Evolutionary conservation across 306 rosid genomes (phyloP), one percentile per base, ranked within the genome.

Genomic region (Quillaja saponaria): DNA sequence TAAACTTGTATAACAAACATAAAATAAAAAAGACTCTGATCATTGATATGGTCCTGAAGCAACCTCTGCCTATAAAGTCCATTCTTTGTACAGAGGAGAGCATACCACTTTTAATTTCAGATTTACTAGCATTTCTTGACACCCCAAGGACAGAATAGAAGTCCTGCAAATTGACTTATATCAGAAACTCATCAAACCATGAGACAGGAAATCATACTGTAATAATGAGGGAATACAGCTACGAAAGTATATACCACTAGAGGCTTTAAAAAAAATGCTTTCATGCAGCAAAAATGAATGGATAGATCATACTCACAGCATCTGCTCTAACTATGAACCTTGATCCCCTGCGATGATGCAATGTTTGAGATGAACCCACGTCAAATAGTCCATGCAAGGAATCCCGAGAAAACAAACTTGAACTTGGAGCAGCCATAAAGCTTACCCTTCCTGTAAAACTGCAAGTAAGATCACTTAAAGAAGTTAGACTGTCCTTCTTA

Each of bases 91-190:
- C 44, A 52, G 49, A 28, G 64, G 53, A 18, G 76, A 46, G 78
- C 7, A 56, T 82, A 92, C 99, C 99, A 33, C 80, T 89, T 80
- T 92, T 92, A 71, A 92, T 92, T 76, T 92, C 99, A 80, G 99
- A 47, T 92, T 92, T 92, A 63, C 78, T 85, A 35, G 99, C 80
- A 75, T 69, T 80, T 80, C 34, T 87, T 39, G 99, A 89, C 47
- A 92, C 99, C 54, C 99, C 99, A 35, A 92, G 99, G 79, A 83
- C 63, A 13, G 96, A 81, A 83, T 92, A 92, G 74, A 25, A 92
- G 72, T 89, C 99, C 99, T 92, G 95, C 60, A 79, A 6, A 42
- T 60, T 40, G 31, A 56, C 31, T 70, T 35, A 68, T 45, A 61
- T 47, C 34, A 63, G 72, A 67, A 58, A 33, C 18, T 64, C 15